A percentile compares a stretch with the other conserved stretches of the same genome.
Evolutionary conservation across 2,329 filamentous ascomycete species (phyloP).

Genomic region (Paecilomyces sp.): DNA sequence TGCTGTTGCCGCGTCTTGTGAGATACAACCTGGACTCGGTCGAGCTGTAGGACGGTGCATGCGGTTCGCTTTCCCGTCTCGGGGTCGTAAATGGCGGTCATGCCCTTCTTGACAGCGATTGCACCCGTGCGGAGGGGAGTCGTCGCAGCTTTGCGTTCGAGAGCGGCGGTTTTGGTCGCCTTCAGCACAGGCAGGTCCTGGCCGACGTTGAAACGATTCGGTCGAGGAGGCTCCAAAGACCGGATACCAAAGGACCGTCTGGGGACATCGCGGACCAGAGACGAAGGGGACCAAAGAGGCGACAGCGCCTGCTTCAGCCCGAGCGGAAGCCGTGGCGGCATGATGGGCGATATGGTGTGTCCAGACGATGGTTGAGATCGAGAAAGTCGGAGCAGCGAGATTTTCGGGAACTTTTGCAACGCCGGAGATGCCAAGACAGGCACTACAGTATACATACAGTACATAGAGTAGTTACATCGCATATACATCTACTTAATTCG

Average conservation of each 20-base stretch:
- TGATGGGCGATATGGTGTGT: slow-evolving; percentile 12
- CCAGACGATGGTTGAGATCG: background rate
- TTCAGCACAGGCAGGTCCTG: slow-evolving; percentile 46
- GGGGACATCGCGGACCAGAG: slow-evolving; percentile 13
- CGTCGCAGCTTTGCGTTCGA: slow-evolving; percentile 47
- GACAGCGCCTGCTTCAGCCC: slow-evolving; percentile 24
- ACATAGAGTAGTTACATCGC: too few species aligned
- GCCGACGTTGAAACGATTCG: slow-evolving; percentile 48
- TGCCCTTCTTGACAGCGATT: slow-evolving; percentile 86
- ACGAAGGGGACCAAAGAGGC: slow-evolving; percentile 16
- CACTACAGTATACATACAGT: background rate
- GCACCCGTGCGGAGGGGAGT: slow-evolving; percentile 68
- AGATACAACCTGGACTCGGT: slow-evolving; percentile 81
- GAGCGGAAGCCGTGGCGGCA: slow-evolving; percentile 28
- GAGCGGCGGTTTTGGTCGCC: slow-evolving; percentile 51
- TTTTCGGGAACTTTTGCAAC: background rate
- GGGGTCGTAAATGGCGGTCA: slow-evolving; percentile 80
- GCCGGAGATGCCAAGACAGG: background rate
- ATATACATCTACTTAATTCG: background rate
- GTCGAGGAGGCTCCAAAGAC: slow-evolving; percentile 49
- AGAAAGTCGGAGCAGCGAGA: background rate
- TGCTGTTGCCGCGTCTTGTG: slow-evolving; percentile 74
- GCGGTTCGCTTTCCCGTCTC: slow-evolving; percentile 69
- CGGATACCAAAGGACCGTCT: slow-evolving; percentile 45
- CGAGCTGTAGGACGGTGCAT: slow-evolving; percentile 89